A percentile compares a stretch with the other conserved stretches of the same genome.
Conservation (phyloP, 768 basidiomycete genomes). For the Gelatoporia subvermispora region DNA sequence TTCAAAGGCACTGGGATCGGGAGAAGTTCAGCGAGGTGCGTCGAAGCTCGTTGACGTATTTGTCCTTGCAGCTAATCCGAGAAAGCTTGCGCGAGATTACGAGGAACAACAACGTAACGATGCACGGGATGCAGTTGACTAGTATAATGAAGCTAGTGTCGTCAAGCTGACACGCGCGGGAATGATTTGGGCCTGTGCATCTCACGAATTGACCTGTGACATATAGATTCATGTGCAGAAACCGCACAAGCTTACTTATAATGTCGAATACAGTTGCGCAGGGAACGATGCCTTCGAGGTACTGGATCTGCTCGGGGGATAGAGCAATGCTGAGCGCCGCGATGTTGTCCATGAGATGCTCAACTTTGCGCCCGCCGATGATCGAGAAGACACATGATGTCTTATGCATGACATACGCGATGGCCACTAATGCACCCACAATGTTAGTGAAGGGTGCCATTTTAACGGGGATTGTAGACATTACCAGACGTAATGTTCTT, state of each 20-base stretch:
- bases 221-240: too few relatives aligned
- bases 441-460: constrained; percentile 5
- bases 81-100: too few relatives aligned
- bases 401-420: constrained; percentile 24
- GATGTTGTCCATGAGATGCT: constrained; percentile 16
- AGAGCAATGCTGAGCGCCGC: constrained; percentile 7
- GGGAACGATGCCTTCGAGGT: constrained; percentile 16
- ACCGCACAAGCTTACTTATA: too few relatives aligned
- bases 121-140: too few relatives aligned
- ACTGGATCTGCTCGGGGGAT: constrained; percentile 15
- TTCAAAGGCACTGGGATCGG: constrained; percentile 57
- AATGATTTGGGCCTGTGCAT: too few relatives aligned
- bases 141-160: too few relatives aligned
- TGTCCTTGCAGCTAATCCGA: too few relatives aligned
- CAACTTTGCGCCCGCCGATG: constrained; percentile 10
- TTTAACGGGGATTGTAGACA: background rate
- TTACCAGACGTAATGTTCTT: constrained; percentile 11
- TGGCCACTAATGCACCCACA: constrained; percentile 19
- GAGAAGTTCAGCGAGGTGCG: constrained; percentile 29
- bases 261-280: too few relatives aligned
- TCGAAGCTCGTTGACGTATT: too few relatives aligned
- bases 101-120: too few relatives aligned
- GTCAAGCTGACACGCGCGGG: too few relatives aligned
- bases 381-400: constrained; percentile 16
- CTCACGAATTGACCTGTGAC: too few relatives aligned